phyloP scores from a whole-genome alignment of 139 green algal species.

The Nannochloris sp. region DNA sequence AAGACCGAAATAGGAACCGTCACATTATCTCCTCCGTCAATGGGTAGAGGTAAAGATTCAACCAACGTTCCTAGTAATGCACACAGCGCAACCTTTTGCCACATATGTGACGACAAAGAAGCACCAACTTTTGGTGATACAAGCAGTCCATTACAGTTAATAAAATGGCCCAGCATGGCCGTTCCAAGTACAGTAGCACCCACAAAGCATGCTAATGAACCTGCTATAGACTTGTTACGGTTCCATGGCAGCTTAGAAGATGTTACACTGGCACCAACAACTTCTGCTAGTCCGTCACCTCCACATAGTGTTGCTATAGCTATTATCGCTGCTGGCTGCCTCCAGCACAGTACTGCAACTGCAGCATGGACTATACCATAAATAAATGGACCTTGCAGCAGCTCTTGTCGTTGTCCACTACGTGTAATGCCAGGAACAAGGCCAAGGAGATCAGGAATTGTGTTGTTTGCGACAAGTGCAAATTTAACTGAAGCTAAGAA shows the following conservation, averaged over 20 bases:
- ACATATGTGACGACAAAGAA: background rate
- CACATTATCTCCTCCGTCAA: background rate
- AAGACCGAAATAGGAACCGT: background rate
- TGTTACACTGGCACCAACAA: slow-evolving; percentile 17
- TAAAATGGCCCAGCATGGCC: background rate
- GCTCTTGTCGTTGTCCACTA: slow-evolving; percentile 14
- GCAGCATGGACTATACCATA: slow-evolving; percentile 25
- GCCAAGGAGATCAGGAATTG: background rate
- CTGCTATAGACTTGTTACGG: background rate
- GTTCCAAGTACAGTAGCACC: background rate
- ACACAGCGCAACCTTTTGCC: background rate
- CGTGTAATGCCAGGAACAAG: slow-evolving; percentile 21
- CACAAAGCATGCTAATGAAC: background rate
- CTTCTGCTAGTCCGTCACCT: slow-evolving; percentile 38
- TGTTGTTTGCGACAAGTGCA: slow-evolving; percentile 7
- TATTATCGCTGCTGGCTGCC: slow-evolving; percentile 11
- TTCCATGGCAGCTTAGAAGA: background rate
- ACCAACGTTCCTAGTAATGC: background rate
- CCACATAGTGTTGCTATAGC: slow-evolving; percentile 29
- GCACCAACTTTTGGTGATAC: background rate
- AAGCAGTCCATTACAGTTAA: background rate
- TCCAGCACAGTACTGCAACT: slow-evolving; percentile 12
- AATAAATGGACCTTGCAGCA: slow-evolving; percentile 29
- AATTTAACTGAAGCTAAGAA: slow-evolving; percentile 10
- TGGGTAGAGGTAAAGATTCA: background rate